A percentile compares a stretch with the other conserved stretches of the same genome.
Evolutionary conservation across 345 rosid genomes (phyloP).

Genomic region (Citrus sp.): DNA sequence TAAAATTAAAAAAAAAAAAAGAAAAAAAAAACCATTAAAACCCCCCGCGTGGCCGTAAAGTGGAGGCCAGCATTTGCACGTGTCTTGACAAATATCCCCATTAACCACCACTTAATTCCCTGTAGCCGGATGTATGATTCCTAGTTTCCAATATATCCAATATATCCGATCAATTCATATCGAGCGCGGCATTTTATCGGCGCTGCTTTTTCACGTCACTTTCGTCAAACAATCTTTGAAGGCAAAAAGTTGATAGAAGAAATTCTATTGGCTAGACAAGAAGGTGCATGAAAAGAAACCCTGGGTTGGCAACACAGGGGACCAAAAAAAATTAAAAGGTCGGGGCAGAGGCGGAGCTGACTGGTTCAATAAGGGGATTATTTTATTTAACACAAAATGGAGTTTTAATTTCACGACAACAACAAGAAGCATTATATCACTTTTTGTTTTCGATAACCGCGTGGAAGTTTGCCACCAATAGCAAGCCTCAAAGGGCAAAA

Average conservation of each 20-base stretch:
- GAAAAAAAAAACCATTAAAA: no score
- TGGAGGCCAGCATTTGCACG: not conserved
- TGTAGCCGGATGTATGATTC: not conserved
- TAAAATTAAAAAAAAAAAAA: no score
- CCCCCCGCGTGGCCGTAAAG: not conserved
- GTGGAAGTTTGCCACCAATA: conserved; percentile 37
- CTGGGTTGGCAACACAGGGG: not conserved
- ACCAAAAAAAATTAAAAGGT: not conserved
- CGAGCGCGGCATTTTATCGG: no score
- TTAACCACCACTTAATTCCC: not conserved
- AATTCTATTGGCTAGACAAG: not conserved
- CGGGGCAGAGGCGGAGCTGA: conserved; percentile 15
- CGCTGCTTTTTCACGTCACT: not conserved
- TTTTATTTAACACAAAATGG: not conserved
- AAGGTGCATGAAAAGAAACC: not conserved
- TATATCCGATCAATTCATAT: no score
- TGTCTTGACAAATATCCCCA: not conserved
- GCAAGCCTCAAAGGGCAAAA: not conserved
- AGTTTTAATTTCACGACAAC: not conserved
- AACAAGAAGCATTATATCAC: not conserved
- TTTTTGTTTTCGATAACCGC: conserved; percentile 34
- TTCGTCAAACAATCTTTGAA: not conserved
- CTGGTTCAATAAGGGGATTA: conserved; percentile 31
- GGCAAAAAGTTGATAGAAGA: not conserved
- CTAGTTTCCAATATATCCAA: no score